Evolutionary conservation across 306 rosid species (phyloP).

Genomic region (Gynostemma pentaphyllum): DNA sequence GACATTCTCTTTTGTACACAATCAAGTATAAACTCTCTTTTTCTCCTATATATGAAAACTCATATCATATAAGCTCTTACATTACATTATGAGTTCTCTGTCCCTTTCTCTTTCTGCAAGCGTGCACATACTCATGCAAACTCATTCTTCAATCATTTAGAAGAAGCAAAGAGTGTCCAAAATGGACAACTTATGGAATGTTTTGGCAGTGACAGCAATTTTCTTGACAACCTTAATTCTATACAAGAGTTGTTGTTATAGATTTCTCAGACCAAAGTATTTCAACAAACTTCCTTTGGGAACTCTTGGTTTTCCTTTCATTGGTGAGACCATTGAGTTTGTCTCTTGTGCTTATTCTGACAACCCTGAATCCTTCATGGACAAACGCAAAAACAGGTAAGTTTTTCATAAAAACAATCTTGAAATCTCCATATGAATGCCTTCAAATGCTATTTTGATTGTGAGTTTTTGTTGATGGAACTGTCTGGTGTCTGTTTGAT

Average conservation of each 20-base stretch:
- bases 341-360: slow-evolving; percentile 83
- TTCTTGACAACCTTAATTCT: slow-evolving; percentile 33
- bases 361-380: slow-evolving; percentile 79
- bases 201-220: slow-evolving; percentile 27
- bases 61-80: not conserved
- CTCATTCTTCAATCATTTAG: slow-evolving; percentile 25
- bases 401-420: slow-evolving; percentile 7
- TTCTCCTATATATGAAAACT: slow-evolving; percentile 4
- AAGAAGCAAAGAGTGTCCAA: slow-evolving; percentile 21
- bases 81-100: slow-evolving; percentile 6
- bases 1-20: not conserved
- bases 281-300: slow-evolving; percentile 55
- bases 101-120: slow-evolving; percentile 28
- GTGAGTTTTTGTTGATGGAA: not conserved
- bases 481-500: not conserved
- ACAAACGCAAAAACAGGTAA: slow-evolving; percentile 58
- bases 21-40: slow-evolving; percentile 1
- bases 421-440: not conserved
- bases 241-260: slow-evolving; percentile 26
- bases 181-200: slow-evolving; percentile 65
- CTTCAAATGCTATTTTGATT: not conserved
- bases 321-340: slow-evolving; percentile 84
- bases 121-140: slow-evolving; percentile 38
- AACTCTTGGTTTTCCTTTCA: slow-evolving; percentile 79
- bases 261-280: slow-evolving; percentile 31